These are phyloP conservation scores for Eucalyptus urophylla DNA, from an alignment of 345 rosid species.

Conservation along the genomic window DNA sequence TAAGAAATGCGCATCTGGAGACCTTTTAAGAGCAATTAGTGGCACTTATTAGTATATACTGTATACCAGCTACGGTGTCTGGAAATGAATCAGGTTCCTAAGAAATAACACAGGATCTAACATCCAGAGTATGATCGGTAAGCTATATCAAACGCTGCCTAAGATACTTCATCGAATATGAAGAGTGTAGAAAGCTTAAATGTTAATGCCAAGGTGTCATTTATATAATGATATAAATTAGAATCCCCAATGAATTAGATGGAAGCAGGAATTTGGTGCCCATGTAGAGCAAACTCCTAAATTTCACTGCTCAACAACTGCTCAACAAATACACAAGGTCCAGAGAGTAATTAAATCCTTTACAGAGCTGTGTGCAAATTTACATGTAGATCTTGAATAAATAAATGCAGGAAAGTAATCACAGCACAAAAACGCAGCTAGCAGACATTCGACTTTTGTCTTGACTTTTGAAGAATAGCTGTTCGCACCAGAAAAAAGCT, in stretches of 20 bases:
- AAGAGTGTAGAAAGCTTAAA: not conserved
- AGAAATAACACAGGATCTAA: not conserved
- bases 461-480: not conserved
- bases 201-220: not conserved
- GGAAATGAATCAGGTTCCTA: not conserved
- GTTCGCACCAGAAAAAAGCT: not conserved
- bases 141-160: not conserved
- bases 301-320: not conserved
- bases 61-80: not conserved
- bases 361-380: not conserved
- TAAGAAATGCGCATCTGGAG: constrained; percentile 39
- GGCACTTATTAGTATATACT: not conserved
- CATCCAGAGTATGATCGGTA: not conserved
- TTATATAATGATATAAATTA: not conserved
- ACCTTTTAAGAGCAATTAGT: constrained; percentile 27
- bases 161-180: not conserved
- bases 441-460: not conserved
- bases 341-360: not conserved
- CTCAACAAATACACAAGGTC: not conserved
- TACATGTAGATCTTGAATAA: not conserved
- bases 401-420: not conserved
- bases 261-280: not conserved
- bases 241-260: not conserved
- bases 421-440: not conserved
- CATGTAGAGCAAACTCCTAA: not conserved